These are phyloP conservation scores for Dactylis glomerata DNA, from an alignment of 176 grass and related monocot genomes.

Conservation along the genomic window DNA sequence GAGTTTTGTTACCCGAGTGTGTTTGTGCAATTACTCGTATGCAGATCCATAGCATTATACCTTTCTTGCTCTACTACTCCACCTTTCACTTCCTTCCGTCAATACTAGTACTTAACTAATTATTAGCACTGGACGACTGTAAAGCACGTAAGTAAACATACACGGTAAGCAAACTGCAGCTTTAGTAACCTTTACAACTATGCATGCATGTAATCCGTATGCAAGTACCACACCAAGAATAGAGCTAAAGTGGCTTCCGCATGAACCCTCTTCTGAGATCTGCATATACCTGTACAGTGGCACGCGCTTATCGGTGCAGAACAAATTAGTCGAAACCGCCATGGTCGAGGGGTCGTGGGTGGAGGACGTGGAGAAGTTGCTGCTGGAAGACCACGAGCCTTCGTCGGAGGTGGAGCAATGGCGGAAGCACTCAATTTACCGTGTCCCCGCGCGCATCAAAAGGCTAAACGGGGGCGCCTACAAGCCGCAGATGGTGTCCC, in stretches of 20 bases:
- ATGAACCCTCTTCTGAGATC: neutral
- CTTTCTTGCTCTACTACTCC: neutral
- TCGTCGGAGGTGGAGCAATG: constrained; percentile 19
- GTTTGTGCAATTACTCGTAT: too few relatives aligned
- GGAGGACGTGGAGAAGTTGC: neutral
- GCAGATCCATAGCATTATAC: neutral
- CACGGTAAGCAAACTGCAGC: neutral
- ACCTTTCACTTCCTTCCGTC: neutral
- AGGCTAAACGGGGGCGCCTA: constrained; percentile 26
- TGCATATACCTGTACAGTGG: neutral
- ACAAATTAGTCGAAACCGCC: neutral
- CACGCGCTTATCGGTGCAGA: neutral
- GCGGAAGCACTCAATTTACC: constrained; percentile 44
- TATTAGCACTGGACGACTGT: neutral
- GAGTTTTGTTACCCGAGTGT: too few relatives aligned
- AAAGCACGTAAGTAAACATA: neutral
- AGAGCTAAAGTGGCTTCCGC: neutral
- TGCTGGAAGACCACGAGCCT: constrained; percentile 2
- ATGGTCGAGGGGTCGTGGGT: constrained; percentile 26
- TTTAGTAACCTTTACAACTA: constrained; percentile 1
- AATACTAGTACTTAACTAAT: neutral
- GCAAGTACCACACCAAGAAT: neutral
- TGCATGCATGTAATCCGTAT: neutral
- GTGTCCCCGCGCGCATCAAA: constrained; percentile 42
- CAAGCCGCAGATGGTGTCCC: constrained; percentile 57